phyloP scores from a whole-genome alignment of 352 stramenopile species.

The Albugo laibachii region DNA sequence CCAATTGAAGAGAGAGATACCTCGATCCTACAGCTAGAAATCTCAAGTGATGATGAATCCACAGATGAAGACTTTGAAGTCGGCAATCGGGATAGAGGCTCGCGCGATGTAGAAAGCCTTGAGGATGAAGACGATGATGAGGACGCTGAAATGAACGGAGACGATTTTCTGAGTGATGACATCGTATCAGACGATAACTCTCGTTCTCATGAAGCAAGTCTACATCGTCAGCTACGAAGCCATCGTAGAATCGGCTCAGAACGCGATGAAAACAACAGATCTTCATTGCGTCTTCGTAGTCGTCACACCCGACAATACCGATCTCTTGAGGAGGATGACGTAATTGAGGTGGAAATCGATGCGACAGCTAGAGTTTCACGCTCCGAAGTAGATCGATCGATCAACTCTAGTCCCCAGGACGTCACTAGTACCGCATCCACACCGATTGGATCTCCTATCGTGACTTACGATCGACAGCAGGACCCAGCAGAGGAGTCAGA shows the following conservation, averaged over 20 bases:
- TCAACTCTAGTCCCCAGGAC: not conserved
- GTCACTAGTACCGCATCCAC: not conserved
- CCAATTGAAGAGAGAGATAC: conserved; percentile 63
- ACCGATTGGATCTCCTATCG: not conserved
- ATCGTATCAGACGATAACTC: no score
- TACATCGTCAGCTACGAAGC: conserved; percentile 2
- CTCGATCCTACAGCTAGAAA: conserved; percentile 62
- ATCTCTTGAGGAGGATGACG: not conserved
- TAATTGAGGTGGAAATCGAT: not conserved
- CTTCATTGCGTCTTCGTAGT: not conserved
- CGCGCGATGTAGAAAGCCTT: conserved; percentile 13
- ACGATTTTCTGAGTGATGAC: conserved; percentile 26
- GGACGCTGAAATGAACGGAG: conserved; percentile 26
- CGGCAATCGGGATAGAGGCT: not conserved
- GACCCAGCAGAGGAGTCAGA: conserved; percentile 36
- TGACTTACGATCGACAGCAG: not conserved
- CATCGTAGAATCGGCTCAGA: not conserved
- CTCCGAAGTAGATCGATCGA: not conserved
- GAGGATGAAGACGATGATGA: conserved; percentile 20
- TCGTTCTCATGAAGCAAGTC: not conserved
- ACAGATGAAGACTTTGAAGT: conserved; percentile 73
- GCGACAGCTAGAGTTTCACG: conserved; percentile 7
- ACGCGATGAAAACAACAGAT: not conserved
- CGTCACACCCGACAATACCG: not conserved
- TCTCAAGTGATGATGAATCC: conserved; percentile 72